Percentiles rank a stretch among this genome's conserved stretches.
These are phyloP conservation scores for Boletus holoroseus DNA, from an alignment of 1,284 basidiomycete species.

Conservation along the genomic window DNA sequence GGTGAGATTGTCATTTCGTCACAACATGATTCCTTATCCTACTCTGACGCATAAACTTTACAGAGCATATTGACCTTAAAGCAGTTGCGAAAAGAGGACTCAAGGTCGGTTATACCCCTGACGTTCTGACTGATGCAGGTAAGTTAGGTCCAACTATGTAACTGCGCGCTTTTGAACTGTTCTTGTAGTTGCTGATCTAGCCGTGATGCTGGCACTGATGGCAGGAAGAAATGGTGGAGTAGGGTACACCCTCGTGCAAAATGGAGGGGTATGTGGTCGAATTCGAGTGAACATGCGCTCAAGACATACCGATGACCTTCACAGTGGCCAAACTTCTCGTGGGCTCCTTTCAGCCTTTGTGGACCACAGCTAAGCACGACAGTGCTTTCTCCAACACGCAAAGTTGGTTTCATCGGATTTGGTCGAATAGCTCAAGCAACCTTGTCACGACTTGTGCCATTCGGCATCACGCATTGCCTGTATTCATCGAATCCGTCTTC, in stretches of 20 bases:
- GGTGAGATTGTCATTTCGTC: conserved; percentile 44
- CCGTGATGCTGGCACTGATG: conserved; percentile 88
- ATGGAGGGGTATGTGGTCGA: conserved; percentile 51
- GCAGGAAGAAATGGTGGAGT: conserved; percentile 73
- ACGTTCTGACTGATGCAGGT: conserved; percentile 86
- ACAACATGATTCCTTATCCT: neutral
- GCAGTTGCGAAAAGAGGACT: conserved; percentile 64
- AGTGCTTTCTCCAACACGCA: conserved; percentile 49
- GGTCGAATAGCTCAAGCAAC: conserved; percentile 86
- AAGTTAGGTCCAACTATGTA: conserved; percentile 12
- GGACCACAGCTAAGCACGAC: conserved; percentile 71
- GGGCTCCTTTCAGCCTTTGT: conserved; percentile 78
- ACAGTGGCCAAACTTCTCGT: conserved; percentile 59
- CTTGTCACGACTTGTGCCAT: conserved; percentile 70
- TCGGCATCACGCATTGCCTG: conserved; percentile 65
- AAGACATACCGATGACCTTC: neutral
- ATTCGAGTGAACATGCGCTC: neutral
- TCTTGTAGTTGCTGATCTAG: conserved; percentile 73
- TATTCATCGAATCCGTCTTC: conserved; percentile 59
- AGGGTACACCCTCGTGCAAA: conserved; percentile 59
- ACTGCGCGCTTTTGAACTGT: neutral
- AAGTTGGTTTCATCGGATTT: conserved; percentile 88
- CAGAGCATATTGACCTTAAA: conserved; percentile 78
- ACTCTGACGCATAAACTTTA: neutral
- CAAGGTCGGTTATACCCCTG: conserved; percentile 85